Conservation (phyloP, 768 basidiomycete genomes). For the Mycena rosella region DNA sequence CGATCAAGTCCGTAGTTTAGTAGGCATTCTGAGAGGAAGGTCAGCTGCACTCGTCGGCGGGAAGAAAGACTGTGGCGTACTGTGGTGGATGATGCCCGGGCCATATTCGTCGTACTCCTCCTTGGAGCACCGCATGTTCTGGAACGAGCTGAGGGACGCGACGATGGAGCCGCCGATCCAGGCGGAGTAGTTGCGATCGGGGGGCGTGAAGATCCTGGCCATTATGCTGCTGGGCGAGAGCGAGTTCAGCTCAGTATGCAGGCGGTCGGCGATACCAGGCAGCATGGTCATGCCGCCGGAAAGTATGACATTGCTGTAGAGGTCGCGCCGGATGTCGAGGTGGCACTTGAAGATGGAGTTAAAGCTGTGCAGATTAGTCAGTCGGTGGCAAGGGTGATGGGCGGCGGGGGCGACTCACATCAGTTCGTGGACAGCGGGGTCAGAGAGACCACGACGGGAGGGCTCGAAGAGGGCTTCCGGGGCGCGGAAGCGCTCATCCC, state of each 20-base stretch:
- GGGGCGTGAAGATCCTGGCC: slow-evolving; percentile 71
- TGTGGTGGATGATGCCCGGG: slow-evolving; percentile 62
- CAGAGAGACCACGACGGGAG: slow-evolving; percentile 65
- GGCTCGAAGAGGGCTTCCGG: slow-evolving; percentile 85
- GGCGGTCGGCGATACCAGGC: slow-evolving; percentile 52
- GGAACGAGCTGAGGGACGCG: slow-evolving; percentile 37
- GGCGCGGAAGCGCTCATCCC: slow-evolving; percentile 80
- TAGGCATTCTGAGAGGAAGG: slow-evolving; percentile 32
- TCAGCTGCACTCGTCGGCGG: too few relatives aligned
- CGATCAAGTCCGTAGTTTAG: too few relatives aligned
- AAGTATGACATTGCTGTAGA: slow-evolving; percentile 37
- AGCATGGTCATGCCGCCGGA: slow-evolving; percentile 39
- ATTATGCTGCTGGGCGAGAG: slow-evolving; percentile 78
- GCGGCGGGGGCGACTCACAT: slow-evolving; percentile 51
- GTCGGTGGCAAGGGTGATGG: too few relatives aligned
- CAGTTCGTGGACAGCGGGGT: slow-evolving; percentile 65
- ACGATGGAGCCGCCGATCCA: slow-evolving; percentile 37
- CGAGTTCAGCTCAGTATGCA: slow-evolving; percentile 78
- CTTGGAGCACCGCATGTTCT: slow-evolving; percentile 38
- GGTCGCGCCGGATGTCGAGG: slow-evolving; percentile 37
- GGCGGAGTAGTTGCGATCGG: slow-evolving; percentile 75
- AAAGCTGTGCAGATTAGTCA: slow-evolving; percentile 60
- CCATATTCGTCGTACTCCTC: slow-evolving; percentile 47
- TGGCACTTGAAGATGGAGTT: slow-evolving; percentile 71
- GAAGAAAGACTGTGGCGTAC: slow-evolving; percentile 36